Evolutionary conservation across 2,329 filamentous ascomycete genomes (phyloP), one percentile per base, ranked within the genome.

Genomic region (Periconia sp.): DNA sequence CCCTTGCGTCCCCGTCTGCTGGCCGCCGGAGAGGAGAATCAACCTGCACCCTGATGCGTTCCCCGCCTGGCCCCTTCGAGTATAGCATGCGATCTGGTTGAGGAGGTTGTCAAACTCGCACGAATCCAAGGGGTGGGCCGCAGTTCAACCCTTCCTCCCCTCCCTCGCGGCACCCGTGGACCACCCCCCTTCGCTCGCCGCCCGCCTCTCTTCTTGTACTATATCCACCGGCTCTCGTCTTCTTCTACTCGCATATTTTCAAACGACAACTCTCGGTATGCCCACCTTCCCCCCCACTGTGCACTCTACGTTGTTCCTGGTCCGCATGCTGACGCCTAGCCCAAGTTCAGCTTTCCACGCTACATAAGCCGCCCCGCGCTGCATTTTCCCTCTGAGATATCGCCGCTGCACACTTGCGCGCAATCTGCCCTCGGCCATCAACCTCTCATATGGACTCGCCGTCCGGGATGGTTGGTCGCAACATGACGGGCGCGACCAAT

Each of bases 1-100:
- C 63, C 66, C 63, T 67, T 66, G 65, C 65, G 48, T 60, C 55
- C 56, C 25, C 30, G 19, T 30, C 29, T 36, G 30, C 45, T 46
- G 38, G 36, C 54, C 53, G 55, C 60, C 58, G 52, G 48, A 51
- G 37, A 42, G 40, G 52, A 42, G 41, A 48, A 48, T 35, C n/a
- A n/a, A n/a, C n/a, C n/a, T 52, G 48, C 48, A 61, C 58, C 59
- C 66, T 66, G 64, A 70, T 71, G 68, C 66, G 59, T 64, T 60
- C 66, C 61, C 63, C 59, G 65, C 58, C 63, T 56, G 57, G 59
- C 61, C 63, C 54, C 63, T 70, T 68, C 61, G 59, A 68, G 56
- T 54, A 56, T 63, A 66, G 64, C 60, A 69, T 69, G 66, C 59
- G 61, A 65, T 59, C 59, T 56, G 60, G 55, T 52, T 70, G 63